Evolutionary conservation across 73 alveolate genomes (phyloP), one percentile per base, ranked within the genome.

Genomic region (Tetrahymena thermophila): DNA sequence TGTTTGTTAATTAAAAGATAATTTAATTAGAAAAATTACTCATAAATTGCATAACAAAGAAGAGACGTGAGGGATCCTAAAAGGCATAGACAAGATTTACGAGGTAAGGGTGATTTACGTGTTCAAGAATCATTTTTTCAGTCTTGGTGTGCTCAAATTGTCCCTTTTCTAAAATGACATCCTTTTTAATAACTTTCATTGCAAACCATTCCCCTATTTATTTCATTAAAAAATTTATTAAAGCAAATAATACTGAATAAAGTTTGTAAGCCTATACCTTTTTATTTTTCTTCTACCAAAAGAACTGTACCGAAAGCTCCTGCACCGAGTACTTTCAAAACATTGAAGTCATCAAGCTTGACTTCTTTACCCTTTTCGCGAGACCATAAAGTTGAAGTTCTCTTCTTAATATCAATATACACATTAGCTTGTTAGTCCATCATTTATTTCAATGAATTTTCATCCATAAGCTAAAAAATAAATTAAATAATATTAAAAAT

Each of bases 241-340:
- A 28, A 71, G n/a, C 31, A 28, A 19, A 31, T 19, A 25, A 11
- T 0, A 31, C 89, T 3, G 1, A 71, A 71, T 42, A 71, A 28
- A 19, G 17, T 6, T 23, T n/a, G 3, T 10, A 71, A 71, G 17
- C 6, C 5, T n/a, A 84, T 97, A 34, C 94, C 94, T 35, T 94
- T 85, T 14, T 56, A 94, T 83, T 95, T 94, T 93, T 97, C 96
- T 94, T 98, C 98, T 9, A 96, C 99, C 34, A 98, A 96, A 95
- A 96, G 96, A 38, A 98, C 99, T 94, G 98, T 97, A 8, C 99
- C 99, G 95, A 97, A 98, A 13, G 99, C 98, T 3, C 99, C 99
- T 85, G 97, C 96, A 11, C 99, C 99, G 11, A 98, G 58, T 34
- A 98, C 99, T 94, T 96, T 98, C 57, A 98, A 56, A 38, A 98